Evolutionary conservation across 192 early-diverging fungal species (phyloP), one percentile per base, ranked within the genome.

Genomic region (Coemansia sp.): DNA sequence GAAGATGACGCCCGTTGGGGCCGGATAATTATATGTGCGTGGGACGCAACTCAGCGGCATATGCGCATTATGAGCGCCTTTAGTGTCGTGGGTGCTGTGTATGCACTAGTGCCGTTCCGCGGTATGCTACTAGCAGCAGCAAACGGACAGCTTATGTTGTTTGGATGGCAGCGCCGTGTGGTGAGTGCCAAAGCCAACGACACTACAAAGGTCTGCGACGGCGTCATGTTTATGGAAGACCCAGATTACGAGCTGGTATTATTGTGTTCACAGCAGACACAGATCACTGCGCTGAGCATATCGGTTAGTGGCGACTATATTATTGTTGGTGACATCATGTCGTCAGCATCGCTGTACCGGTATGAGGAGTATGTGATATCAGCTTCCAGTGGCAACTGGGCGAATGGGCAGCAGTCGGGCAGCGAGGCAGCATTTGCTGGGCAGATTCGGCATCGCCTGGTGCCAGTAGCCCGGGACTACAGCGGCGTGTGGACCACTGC

Each of bases 241-340:
- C 17, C 65, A 4, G 64, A 58, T 17, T 57, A 54, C 15, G 69
- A 81, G 59, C 72, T 81, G 27, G 66, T 63, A 3, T 50, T 67
- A 2, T 7, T 81, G 45, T 71, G 64, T 19, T 73, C 75, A 56
- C 66, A 73, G 56, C 83, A 82, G 60, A 85, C 86, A 19, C 86
- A 88, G 62, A 85, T 88, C 5, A 35, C 88, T 5, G 72, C 84
- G 3, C 52, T 92, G 5, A 77, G 73, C 15, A 22, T 95, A 32
- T 82, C 87, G 2, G 77, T 82, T 3, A 66, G 64, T 9, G 92
- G 88, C 21, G 87, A 94, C 57, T 83, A 84, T 24, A 67, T 97
- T 23, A 59, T 90, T 1, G 90, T 94, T 11, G 94, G 90, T 17
- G 96, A 98, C 72, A 24, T 96, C 43, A 86, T 96, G 82, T 84